Base-by-base conservation (phyloP, 2,329 filamentous ascomycete species). In the Xylaria sp. region DNA sequence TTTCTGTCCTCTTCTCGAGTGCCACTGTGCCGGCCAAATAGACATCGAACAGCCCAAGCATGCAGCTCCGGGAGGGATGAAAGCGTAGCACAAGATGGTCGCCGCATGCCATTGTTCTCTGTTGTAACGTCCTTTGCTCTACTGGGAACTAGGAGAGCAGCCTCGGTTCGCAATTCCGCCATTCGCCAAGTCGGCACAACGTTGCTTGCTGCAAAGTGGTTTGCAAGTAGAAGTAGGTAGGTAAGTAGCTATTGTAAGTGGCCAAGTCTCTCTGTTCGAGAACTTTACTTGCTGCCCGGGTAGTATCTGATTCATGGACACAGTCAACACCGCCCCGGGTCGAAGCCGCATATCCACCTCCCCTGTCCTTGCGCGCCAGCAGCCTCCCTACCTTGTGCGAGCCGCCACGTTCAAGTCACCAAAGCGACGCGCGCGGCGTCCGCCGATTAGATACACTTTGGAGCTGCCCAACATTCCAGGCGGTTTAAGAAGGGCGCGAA, bases 371-470 rank as follows among this genome's bases (percentile, higher is more conserved):
- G 59, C 50, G 54, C 59, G 38, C 65, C 67, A n/a, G n/a, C 64
- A 63, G 65, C 54, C 19, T 42, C 40, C 57, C 19, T 58, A 40
- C 60, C 54, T 38, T 63, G 49, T 55, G 45, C 52, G 23, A 49
- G 57, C 65, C 68, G 49, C 72, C 71, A 68, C 59, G 78, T 78
- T 77, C 78, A 78, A 70, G 71, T 77, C 76, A 78, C 80, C 61
- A 66, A 67, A 70, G 69, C 56, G 69, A 59, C 66, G 59, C 67
- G 63, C 59, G 68, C 68, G 61, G 61, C 70, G 35, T 69, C 79
- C 70, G 87, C 65, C 80, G 79, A 75, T 75, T 77, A 25, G 80
- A n/a, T 82, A 54, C 81, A 82, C 60, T 78, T 79, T 51, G 79
- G 78, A 64, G 78, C 79, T 66, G 79, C 79, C 47, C 70, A 69